Conservation (phyloP, 306 rosid species). For the Acacia crassicarpa region DNA sequence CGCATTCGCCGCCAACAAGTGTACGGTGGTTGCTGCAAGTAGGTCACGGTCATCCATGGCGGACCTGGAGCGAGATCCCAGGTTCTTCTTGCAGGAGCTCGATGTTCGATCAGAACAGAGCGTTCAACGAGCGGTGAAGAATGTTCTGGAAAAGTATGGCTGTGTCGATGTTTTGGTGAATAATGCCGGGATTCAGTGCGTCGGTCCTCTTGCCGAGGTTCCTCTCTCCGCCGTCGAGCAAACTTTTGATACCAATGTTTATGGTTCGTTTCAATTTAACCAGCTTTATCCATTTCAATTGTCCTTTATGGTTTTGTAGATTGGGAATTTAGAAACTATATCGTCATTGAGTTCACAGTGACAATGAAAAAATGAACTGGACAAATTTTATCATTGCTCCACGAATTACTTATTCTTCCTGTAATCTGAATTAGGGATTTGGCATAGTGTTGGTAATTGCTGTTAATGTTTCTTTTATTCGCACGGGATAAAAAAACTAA, state of each 20-base stretch:
- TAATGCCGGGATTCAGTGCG: conserved; percentile 80
- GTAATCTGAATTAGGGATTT: neutral
- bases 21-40: conserved; percentile 77
- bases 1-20: conserved; percentile 61
- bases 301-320: neutral
- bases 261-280: conserved; percentile 38
- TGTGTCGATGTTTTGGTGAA: conserved; percentile 74
- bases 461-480: neutral
- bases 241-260: conserved; percentile 75
- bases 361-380: neutral
- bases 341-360: neutral
- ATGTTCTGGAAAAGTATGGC: conserved; percentile 53
- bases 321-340: neutral
- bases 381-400: neutral
- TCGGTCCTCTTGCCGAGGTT: conserved; percentile 78
- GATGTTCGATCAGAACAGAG: conserved; percentile 79
- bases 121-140: conserved; percentile 44
- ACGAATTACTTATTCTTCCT: neutral
- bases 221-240: conserved; percentile 58
- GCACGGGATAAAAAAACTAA: neutral
- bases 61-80: conserved; percentile 50
- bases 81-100: conserved; percentile 62
- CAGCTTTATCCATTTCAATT: neutral
- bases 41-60: conserved; percentile 58
- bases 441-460: neutral